Evolutionary conservation across 805 yeast genomes (phyloP), one percentile per base, ranked within the genome.

Genomic region (Pichia ethanolica): DNA sequence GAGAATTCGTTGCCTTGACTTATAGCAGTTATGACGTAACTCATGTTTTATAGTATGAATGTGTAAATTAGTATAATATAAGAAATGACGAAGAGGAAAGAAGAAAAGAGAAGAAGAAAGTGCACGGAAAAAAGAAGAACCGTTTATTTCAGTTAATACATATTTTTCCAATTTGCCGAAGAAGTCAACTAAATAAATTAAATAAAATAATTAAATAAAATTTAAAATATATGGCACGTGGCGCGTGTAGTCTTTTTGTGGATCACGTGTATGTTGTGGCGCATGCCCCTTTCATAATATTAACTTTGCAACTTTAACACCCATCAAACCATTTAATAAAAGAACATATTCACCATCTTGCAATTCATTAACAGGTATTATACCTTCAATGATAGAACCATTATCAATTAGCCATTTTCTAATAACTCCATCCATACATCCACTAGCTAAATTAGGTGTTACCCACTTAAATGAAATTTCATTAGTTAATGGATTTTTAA

Each of bases 401-500:
- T 45, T 35, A 1, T 71, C 72, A 28, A 72, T 78, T 44, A 91
- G 66, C 63, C 74, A 77, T 54, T 81, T 80, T 56, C 98, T 73
- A 58, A 81, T 78, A 0, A 85, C 89, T 10, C 98, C 97, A 65
- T 89, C 82, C 43, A 91, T 71, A 61, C 96, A 88, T 0, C 98
- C 98, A 12, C 80, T 69, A 1, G 80, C 69, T 33, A 89, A 69
- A n/a, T 73, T 69, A 1, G 99, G 98, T 0, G 98, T 91, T 4
- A 82, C 67, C 91, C 96, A 93, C 30, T 64, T 61, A 41, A 73
- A 77, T 5, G 63, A 64, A 0, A 57, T 51, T 7, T 52, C 55
- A 11, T 63, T 65, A 3, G 64, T 57, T 2, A 53, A 32, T 2
- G 68, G 66, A 44, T 66, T 59, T 39, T 55, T 59, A 35, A 47